Percentiles rank a stretch among this genome's conserved stretches.
phyloP scores from a whole-genome alignment of 345 rosid genomes.

The Camelina laxa region DNA sequence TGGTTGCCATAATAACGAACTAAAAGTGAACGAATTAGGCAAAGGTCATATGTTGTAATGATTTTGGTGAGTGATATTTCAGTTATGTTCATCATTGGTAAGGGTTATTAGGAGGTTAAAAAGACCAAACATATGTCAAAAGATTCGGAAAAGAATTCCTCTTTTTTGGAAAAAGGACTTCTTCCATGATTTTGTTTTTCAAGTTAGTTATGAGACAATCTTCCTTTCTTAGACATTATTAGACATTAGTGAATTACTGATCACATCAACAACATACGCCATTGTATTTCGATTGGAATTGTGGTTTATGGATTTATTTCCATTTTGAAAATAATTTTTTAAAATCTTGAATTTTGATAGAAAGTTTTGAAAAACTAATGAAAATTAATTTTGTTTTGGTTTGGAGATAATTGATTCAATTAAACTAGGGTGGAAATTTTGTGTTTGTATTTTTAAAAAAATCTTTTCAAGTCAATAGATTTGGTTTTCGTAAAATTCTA shows the following conservation, averaged over 20 bases:
- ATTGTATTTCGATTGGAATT: neutral
- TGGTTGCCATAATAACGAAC: constrained; percentile 31
- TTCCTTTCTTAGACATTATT: neutral
- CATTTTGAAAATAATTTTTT: too few species aligned
- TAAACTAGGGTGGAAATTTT: too few species aligned
- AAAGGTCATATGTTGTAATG: constrained; percentile 43
- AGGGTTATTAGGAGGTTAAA: constrained; percentile 33
- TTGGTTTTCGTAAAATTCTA: too few species aligned
- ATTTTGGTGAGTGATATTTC: constrained; percentile 35
- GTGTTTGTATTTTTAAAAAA: too few species aligned
- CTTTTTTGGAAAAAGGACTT: constrained; percentile 4
- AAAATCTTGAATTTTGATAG: too few species aligned
- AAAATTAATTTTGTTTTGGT: too few species aligned
- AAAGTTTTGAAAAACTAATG: too few species aligned
- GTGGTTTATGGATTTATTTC: neutral
- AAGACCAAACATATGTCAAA: constrained; percentile 37
- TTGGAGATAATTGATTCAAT: too few species aligned
- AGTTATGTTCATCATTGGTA: constrained; percentile 43
- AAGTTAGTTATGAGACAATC: constrained; percentile 34
- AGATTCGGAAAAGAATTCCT: constrained; percentile 26
- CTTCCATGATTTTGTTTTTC: constrained; percentile 39
- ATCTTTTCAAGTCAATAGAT: too few species aligned
- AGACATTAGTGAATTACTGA: neutral
- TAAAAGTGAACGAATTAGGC: constrained; percentile 34
- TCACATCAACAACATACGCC: neutral